Evolutionary conservation across 2,329 filamentous ascomycete species (phyloP), one percentile per base, ranked within the genome.

Genomic region (Apiospora arundinis): DNA sequence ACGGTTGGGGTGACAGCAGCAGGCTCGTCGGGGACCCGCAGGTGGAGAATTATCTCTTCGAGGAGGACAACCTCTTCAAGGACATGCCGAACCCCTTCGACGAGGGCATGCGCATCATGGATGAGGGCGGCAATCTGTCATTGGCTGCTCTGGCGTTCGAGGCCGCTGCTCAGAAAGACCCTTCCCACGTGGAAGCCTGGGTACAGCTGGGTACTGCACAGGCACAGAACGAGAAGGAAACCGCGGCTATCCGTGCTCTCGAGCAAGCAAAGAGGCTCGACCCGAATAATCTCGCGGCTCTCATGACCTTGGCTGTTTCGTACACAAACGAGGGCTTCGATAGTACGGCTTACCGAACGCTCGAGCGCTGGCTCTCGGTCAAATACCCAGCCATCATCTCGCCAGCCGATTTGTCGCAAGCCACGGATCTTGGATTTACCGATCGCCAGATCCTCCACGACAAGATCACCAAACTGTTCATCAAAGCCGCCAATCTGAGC

Each of bases 251-350:
- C 75, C 92, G 96, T 45, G 96, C 96, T 3, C 86, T 98, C 72
- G 95, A 98, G 82, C 93, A 96, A 80, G 95, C 95, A 0, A 84
- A 98, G 74, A 95, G 95, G 81, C 86, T 96, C 40, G 95, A 98
- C 77, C 92, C 95, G 0, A 92, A 91, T 77, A 98, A 97, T 79
- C 88, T 97, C 25, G 90, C 93, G 72, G 95, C 95, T 0, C 88
- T 99, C 65, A 98, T 99, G 95, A 95, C 94, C 1, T 86, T 99
- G 69, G 95, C 95, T 18, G 95, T 99, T 25, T 97, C 94, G 6
- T 99, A 99, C 83, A 99, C 96, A 67, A 99, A 99, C 83, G 96
- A 99, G 84, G 96, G 95, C 74, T 99, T 98, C 83, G 96, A 99
- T 83, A 95, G 93, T 79, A 97, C 95, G 25, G 95, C 96, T 67